phyloP scores from a whole-genome alignment of 2,329 filamentous ascomycete species.

The Penicillium brasilianum region DNA sequence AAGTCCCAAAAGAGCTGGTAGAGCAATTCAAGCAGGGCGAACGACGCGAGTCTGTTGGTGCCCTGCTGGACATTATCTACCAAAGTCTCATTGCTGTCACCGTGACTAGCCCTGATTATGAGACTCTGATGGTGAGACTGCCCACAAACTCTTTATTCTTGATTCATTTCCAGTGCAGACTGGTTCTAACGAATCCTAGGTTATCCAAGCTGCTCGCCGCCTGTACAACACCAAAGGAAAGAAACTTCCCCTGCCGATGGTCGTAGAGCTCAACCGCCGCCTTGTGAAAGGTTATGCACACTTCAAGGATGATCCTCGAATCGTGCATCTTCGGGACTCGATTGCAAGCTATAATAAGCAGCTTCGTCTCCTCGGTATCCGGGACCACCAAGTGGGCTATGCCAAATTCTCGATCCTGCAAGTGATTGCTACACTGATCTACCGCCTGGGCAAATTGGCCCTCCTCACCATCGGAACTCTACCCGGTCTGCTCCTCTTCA shows the following conservation, averaged over 20 bases:
- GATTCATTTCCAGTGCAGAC: too few relatives aligned
- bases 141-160: not conserved
- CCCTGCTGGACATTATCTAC: conserved; percentile 84
- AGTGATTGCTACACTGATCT: conserved; percentile 77
- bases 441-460: conserved; percentile 76
- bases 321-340: conserved; percentile 73
- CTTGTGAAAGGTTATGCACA: conserved; percentile 89
- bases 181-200: conserved; percentile 51
- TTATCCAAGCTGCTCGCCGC: conserved; percentile 90
- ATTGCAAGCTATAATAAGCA: conserved; percentile 87
- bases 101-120: conserved; percentile 90
- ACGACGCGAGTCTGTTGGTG: conserved; percentile 82
- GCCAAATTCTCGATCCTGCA: conserved; percentile 79
- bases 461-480: conserved; percentile 80
- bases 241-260: conserved; percentile 87
- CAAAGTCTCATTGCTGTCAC: conserved; percentile 85
- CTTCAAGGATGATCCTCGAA: conserved; percentile 88
- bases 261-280: conserved; percentile 91
- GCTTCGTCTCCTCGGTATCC: conserved; percentile 81
- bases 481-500: conserved; percentile 84
- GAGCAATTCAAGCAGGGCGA: conserved; percentile 83
- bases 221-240: conserved; percentile 94
- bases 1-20: conserved; percentile 80
- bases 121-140: conserved; percentile 79
- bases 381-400: conserved; percentile 94